Base-by-base conservation (phyloP, 495 filamentous ascomycete genomes). In the Emericellopsis terricola region DNA sequence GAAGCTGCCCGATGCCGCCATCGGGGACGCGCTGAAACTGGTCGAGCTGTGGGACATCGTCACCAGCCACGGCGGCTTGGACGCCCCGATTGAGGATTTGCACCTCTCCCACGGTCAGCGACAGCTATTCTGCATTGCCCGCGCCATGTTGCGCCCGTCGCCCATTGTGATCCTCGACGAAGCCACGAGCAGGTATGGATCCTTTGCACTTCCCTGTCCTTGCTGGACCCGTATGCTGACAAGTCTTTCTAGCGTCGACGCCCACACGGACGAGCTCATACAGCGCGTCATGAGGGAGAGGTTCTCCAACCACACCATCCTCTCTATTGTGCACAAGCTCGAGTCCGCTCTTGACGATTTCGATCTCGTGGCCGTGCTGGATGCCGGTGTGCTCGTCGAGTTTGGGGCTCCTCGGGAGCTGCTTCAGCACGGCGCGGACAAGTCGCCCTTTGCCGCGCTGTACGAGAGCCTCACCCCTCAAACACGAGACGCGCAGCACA, bases 261-360 rank as follows among this genome's bases (percentile, higher is more conserved):
- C 47, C 27, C 55, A 62, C 38, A 70, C 67, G 16, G 70, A 75
- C 41, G 57, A 55, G 28, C 47, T 69, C 28, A 70, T 75, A 54
- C 66, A 71, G 41, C 48, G 54, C n/a, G 53, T 72, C 29, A 66
- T 75, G 33, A 54, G 64, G 4, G 53, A 64, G 37, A 60, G 67
- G 36, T 73, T 73, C 46, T 40, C 44, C 24, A 46, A 50, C n/a
- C 59, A 61, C 41, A 75, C 68, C 23, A 57, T 75, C 40, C 45
- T 75, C 30, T 55, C 64, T 0, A 60, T 75, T 4, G 68, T 68
- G 1, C 69, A 75, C 42, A 57, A 62, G 19, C 55, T 75, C 17
- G 56, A 67, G 18, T 69, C 67, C 0, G 66, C 73, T 38, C 46
- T 64, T n/a, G n/a, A n/a, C n/a, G 68, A 72, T 38, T 46, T 39